Percentiles rank a stretch among this genome's conserved stretches.
These are phyloP conservation scores for Amoebophrya sp. DNA, from an alignment of 169 alveolate species.

Conservation along the genomic window DNA sequence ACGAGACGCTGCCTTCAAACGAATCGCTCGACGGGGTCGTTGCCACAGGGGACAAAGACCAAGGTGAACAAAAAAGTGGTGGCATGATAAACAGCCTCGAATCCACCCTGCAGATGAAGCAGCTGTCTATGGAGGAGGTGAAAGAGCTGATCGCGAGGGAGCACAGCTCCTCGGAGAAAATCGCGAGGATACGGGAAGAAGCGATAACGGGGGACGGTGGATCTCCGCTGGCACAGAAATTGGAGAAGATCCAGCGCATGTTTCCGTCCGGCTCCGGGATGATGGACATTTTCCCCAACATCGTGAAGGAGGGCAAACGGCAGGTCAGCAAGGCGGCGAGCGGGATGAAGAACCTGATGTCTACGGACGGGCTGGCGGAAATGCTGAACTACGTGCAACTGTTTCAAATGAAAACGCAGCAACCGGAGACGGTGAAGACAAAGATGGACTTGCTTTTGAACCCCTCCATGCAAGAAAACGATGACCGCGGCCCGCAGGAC, in stretches of 20 bases:
- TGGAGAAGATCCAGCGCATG: not conserved
- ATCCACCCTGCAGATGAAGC: too few relatives aligned
- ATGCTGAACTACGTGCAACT: not conserved
- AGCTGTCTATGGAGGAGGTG: too few relatives aligned
- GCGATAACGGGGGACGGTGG: too few relatives aligned
- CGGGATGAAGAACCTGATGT: not conserved
- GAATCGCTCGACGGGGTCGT: too few relatives aligned
- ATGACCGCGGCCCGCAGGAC: not conserved
- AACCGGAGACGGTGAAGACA: not conserved
- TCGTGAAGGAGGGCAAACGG: not conserved
- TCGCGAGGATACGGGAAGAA: too few relatives aligned
- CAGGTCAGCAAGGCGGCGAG: not conserved
- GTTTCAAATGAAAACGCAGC: not conserved
- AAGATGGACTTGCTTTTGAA: not conserved
- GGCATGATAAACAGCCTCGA: too few relatives aligned
- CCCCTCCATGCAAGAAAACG: not conserved
- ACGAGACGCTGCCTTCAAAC: too few relatives aligned
- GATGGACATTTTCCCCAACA: not conserved
- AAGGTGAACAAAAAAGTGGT: too few relatives aligned
- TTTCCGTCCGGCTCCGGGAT: not conserved
- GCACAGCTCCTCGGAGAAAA: too few relatives aligned
- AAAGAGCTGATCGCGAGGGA: too few relatives aligned
- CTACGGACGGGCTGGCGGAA: not conserved
- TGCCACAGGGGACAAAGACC: too few relatives aligned
- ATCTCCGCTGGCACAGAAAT: not conserved